Conservation (phyloP, 2,329 filamentous ascomycete species). For the Penicillium sp. region DNA sequence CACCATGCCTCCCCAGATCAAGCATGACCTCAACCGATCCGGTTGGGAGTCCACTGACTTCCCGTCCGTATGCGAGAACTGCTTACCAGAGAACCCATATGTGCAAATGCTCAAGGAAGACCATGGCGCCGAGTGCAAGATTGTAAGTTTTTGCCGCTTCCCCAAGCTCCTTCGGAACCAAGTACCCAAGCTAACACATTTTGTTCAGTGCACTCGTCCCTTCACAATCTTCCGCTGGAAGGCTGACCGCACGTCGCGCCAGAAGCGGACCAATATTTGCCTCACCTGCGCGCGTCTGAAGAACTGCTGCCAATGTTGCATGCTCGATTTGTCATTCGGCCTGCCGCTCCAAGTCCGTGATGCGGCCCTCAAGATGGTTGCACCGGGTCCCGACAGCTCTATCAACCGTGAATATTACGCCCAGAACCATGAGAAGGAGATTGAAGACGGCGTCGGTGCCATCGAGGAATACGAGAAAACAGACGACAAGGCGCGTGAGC, state of each 20-base stretch:
- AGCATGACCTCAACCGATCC: constrained; percentile 91
- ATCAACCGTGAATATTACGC: constrained; percentile 98
- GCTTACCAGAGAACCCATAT: constrained; percentile 93
- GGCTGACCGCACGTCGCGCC: constrained; percentile 83
- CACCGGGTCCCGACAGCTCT: constrained; percentile 84
- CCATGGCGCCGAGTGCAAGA: constrained; percentile 82
- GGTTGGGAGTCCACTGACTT: constrained; percentile 80
- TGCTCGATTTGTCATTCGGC: constrained; percentile 95
- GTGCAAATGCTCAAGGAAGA: constrained; percentile 99
- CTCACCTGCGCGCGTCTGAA: constrained; percentile 95
- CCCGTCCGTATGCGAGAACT: constrained; percentile 70
- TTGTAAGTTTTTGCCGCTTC: constrained; percentile 40
- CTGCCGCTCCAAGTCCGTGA: constrained; percentile 93
- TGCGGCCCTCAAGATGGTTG: constrained; percentile 96
- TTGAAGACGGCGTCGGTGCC: constrained; percentile 84
- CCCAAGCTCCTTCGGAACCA: neutral
- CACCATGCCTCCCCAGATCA: constrained; percentile 79
- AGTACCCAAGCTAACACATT: constrained; percentile 7
- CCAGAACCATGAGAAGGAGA: constrained; percentile 92
- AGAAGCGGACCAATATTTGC: constrained; percentile 93
- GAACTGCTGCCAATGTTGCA: constrained; percentile 98
- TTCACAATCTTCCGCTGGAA: constrained; percentile 98
- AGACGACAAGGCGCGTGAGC: constrained; percentile 91
- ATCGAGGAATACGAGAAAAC: constrained; percentile 94
- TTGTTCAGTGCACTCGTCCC: constrained; percentile 73